Evolutionary conservation across 371 early-diverging fungal genomes (phyloP), one percentile per base, ranked within the genome.

Genomic region (Actinomucor elegans): DNA sequence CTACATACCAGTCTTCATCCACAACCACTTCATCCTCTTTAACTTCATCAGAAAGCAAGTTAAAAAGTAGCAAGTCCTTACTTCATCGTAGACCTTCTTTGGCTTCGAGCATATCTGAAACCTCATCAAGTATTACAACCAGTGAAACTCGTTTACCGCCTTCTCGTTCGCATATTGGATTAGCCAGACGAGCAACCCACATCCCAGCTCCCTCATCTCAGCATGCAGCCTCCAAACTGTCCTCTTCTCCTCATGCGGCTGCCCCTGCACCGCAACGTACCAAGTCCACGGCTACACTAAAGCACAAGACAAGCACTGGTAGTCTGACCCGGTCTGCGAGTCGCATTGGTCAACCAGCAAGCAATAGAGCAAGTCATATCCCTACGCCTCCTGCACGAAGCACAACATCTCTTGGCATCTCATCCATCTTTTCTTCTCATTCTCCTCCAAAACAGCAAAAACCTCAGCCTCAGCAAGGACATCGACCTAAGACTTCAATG

Each of bases 311-410:
- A 17, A 46, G 29, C n/a, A 29, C 23, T 9, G n/a, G n/a, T 8
- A 28, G 21, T 6, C 20, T 41, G 11, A 40, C 8, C 27, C 26
- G 37, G 15, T 61, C 55, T 1, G 3, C 49, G 2, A 61, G 38
- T 17, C 27, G 50, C 23, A 38, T 48, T 12, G 41, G 48, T 15
- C 58, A 57, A 20, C 36, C 27, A 0, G 18, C 18, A 6, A 55
- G 10, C n/a, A 40, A 4, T 11, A 38, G 61, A 51, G 61, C 61
- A 14, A 61, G 61, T 33, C 61, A 61, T 47, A 61, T 61, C 7
- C 61, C 61, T 4, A 36, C 55, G 14, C 47, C 61, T 21, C 24
- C 56, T 10, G 17, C 52, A 0, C 31, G 61, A 45, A 61, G 61
- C 27, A 55, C 35, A 0, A 50, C 61, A 5, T 55, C 61, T 0